Percentiles rank a stretch among this genome's conserved stretches.
Conservation (phyloP, 345 rosid species). For the Aquilaria sinensis region DNA sequence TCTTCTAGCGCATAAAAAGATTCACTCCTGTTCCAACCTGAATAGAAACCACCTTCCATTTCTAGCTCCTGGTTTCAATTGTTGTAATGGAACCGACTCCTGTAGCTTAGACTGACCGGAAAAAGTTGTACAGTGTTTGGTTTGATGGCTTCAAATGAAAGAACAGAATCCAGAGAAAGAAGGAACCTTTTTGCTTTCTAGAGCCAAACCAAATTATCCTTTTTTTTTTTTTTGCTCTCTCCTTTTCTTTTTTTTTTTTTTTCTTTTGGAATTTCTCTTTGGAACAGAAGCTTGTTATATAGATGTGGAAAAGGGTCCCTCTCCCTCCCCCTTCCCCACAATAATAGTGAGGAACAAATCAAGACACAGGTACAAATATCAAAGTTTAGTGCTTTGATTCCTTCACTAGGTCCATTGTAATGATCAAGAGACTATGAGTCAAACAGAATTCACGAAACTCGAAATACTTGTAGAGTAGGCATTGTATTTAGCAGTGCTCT, state of each 20-base stretch:
- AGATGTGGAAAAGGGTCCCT: slow-evolving; percentile 2
- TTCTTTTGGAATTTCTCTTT: too few relatives aligned
- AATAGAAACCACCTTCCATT: slow-evolving; percentile 49
- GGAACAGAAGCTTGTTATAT: slow-evolving; percentile 13
- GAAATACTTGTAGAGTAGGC: background rate
- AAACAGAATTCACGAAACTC: slow-evolving; percentile 30
- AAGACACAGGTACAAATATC: slow-evolving; percentile 20
- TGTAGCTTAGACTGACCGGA: too few relatives aligned
- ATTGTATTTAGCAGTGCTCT: too few relatives aligned
- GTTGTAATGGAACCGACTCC: too few relatives aligned
- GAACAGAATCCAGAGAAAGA: background rate
- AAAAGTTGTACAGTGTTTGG: too few relatives aligned
- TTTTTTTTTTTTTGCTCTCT: background rate
- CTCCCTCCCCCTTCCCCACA: too few relatives aligned
- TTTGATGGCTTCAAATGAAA: too few relatives aligned
- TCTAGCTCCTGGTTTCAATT: background rate
- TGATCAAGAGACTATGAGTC: background rate
- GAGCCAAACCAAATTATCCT: background rate
- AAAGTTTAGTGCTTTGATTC: slow-evolving; percentile 41
- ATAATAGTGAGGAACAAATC: slow-evolving; percentile 17
- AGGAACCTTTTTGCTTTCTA: slow-evolving; percentile 8
- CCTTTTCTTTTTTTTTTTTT: background rate
- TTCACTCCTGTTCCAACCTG: slow-evolving; percentile 31
- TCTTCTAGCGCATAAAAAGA: slow-evolving; percentile 37
- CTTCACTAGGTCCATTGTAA: background rate